A percentile compares a stretch with the other conserved stretches of the same genome.
Conservation (phyloP, 208 protist genomes). For the Phytomonas francai region DNA sequence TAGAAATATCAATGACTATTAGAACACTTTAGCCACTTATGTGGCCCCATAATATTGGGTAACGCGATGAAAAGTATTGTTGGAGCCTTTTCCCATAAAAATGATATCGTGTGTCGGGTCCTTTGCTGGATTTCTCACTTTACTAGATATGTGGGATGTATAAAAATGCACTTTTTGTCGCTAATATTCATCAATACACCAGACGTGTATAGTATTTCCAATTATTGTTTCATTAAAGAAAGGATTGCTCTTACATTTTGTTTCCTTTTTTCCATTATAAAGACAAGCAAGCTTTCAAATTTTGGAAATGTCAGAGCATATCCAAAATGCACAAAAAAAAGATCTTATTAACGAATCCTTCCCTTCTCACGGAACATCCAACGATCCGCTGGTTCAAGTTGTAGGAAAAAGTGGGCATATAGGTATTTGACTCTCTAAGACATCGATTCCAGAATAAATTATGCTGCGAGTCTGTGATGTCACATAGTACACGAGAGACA, state of each 20-base stretch:
- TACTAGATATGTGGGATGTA: not conserved
- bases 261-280: not conserved
- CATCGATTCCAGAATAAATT: not conserved
- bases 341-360: not conserved
- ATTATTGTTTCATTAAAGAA: not conserved
- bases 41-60: not conserved
- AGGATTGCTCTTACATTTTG: not conserved
- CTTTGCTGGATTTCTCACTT: not conserved
- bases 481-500: not conserved
- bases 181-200: not conserved
- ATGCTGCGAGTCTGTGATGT: not conserved
- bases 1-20: not conserved
- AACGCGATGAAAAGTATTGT: not conserved
- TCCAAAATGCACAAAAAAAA: not conserved
- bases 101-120: not conserved
- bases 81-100: not conserved
- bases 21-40: not conserved
- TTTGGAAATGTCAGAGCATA: not conserved
- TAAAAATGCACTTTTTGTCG: not conserved
- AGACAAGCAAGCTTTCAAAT: not conserved
- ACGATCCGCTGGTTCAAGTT: not conserved
- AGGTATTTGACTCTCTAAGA: not conserved
- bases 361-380: not conserved
- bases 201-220: not conserved
- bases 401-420: not conserved